phyloP scores from a whole-genome alignment of 306 rosid genomes.

The Quercus bicolor region DNA sequence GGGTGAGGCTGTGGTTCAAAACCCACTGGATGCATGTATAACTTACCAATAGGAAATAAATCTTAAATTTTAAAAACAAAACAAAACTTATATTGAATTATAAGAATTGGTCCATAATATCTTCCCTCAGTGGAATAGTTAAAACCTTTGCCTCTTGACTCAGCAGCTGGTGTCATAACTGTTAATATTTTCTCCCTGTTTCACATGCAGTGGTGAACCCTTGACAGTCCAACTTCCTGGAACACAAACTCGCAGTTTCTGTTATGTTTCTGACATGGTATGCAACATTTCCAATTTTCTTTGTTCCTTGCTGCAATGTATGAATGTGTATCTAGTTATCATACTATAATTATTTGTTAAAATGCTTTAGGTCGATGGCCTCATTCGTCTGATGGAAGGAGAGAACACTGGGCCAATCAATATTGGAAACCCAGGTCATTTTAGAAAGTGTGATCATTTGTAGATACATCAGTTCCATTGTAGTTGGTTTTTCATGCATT shows the following conservation, averaged over 20 bases:
- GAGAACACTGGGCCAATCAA: slow-evolving; percentile 76
- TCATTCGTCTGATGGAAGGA: slow-evolving; percentile 78
- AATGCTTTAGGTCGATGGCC: slow-evolving; percentile 65
- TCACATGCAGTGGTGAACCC: slow-evolving; percentile 60
- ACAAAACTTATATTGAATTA: background rate
- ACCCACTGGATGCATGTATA: too few relatives aligned
- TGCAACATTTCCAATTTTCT: slow-evolving; percentile 1
- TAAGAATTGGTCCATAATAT: background rate
- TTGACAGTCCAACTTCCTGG: slow-evolving; percentile 84
- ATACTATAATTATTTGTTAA: slow-evolving; percentile 12
- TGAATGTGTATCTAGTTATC: background rate
- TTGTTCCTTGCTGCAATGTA: background rate
- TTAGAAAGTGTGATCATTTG: background rate
- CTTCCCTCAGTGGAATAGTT: slow-evolving; percentile 6
- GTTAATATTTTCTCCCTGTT: background rate
- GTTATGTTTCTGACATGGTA: slow-evolving; percentile 81
- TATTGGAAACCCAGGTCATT: slow-evolving; percentile 82
- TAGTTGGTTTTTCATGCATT: background rate
- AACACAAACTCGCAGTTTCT: slow-evolving; percentile 88
- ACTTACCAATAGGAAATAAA: too few relatives aligned
- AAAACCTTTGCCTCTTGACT: background rate
- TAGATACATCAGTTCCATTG: background rate
- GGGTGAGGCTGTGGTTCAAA: too few relatives aligned
- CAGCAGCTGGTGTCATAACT: background rate
- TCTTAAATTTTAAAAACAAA: too few relatives aligned